Evolutionary conservation across 1,284 basidiomycete genomes (phyloP).

Genomic region (Pyrrhoderma noxium): DNA sequence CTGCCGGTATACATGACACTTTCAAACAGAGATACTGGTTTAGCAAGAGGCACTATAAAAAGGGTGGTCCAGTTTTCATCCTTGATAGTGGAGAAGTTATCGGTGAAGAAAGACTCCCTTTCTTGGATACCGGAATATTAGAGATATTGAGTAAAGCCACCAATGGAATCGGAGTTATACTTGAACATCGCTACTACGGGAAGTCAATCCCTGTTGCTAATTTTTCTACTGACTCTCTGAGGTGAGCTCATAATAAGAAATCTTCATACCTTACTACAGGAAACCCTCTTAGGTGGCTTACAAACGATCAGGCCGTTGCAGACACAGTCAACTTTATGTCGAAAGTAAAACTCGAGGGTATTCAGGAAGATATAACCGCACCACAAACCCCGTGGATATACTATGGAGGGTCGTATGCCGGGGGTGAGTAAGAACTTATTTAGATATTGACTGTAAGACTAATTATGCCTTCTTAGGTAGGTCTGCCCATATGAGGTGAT

Average conservation of each 20-base stretch:
- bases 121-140: conserved; percentile 78
- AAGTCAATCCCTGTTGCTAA: conserved; percentile 73
- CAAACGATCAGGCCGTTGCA: conserved; percentile 84
- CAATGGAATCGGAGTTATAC: conserved; percentile 77
- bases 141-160: conserved; percentile 81
- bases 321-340: conserved; percentile 91
- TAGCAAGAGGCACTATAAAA: conserved; percentile 74
- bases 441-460: too few species aligned
- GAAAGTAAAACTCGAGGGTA: conserved; percentile 67
- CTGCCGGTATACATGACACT: conserved; percentile 39
- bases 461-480: conserved; percentile 47
- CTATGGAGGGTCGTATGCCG: conserved; percentile 91
- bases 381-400: conserved; percentile 85
- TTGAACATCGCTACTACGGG: conserved; percentile 90
- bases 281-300: conserved; percentile 58
- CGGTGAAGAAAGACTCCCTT: conserved; percentile 61
- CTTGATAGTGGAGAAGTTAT: conserved; percentile 83
- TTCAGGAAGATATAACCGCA: conserved; percentile 63
- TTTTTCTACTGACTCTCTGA: conserved; percentile 74
- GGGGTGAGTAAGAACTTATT: too few species aligned
- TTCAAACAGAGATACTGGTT: conserved; percentile 85
- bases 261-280: conserved; percentile 1
- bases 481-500: conserved; percentile 81
- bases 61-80: conserved; percentile 71
- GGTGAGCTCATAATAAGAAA: conserved; percentile 40